Evolutionary conservation across 805 yeast genomes (phyloP).

Genomic region (Wickerhamomyces sydowiorum): DNA sequence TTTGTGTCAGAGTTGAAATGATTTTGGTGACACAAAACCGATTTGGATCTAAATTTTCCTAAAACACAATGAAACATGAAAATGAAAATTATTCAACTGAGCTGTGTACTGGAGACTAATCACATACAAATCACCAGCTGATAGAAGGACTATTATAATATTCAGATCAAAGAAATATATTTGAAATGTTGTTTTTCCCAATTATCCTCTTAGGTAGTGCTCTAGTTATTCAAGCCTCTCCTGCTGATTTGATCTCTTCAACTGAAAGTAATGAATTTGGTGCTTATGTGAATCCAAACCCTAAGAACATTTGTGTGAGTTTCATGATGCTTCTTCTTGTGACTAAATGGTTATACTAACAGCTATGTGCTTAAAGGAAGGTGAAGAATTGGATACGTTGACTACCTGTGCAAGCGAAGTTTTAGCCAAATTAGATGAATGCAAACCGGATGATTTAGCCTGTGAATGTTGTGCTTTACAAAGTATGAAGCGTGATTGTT

Average conservation of each 20-base stretch:
- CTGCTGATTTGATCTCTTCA: constrained; percentile 13
- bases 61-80: too few species aligned
- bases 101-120: too few species aligned
- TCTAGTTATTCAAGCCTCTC: not conserved
- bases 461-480: constrained; percentile 55
- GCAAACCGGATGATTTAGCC: constrained; percentile 48
- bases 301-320: constrained; percentile 40
- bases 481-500: constrained; percentile 39
- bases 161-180: not conserved
- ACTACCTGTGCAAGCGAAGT: constrained; percentile 42
- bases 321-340: too few species aligned
- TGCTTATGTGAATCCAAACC: constrained; percentile 41
- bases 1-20: too few species aligned
- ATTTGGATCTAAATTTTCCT: too few species aligned
- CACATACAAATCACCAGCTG: too few species aligned
- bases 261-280: constrained; percentile 29
- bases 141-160: not conserved
- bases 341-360: too few species aligned
- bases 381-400: constrained; percentile 36
- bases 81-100: too few species aligned
- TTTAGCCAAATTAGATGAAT: constrained; percentile 38
- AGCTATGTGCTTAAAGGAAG: too few species aligned
- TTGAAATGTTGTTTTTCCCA: constrained; percentile 9
- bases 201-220: constrained; percentile 1
- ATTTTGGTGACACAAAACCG: too few species aligned